Conservation (phyloP, 164 flowering plant species). For the Dillenia suffruticosa region DNA sequence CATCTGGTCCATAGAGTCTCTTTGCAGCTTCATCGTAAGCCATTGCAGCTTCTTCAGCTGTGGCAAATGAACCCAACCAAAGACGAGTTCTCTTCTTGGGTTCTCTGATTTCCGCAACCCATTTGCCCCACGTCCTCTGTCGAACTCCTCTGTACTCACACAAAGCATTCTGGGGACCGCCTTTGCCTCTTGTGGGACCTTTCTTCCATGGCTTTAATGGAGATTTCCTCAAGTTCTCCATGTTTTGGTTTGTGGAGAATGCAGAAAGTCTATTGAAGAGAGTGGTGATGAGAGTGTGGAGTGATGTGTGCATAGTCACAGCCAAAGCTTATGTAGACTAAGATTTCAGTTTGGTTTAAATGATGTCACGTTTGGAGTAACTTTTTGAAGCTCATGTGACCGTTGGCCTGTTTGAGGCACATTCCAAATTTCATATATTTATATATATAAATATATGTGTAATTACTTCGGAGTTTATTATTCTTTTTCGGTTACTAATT, state of each 20-base stretch:
- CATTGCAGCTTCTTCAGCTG: conserved; percentile 98
- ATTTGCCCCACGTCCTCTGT: conserved; percentile 98
- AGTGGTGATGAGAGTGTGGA: conserved; percentile 12
- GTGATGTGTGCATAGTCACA: conserved; percentile 32
- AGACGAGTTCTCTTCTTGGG: conserved; percentile 95
- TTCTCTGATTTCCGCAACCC: conserved; percentile 98
- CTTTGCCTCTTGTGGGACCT: conserved; percentile 95
- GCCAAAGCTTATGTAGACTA: conserved; percentile 33
- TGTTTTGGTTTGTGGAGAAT: conserved; percentile 11
- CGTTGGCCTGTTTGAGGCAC: conserved; percentile 27
- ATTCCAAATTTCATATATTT: no score
- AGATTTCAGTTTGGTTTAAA: conserved; percentile 45
- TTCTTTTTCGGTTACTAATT: no score
- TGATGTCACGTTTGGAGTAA: conserved; percentile 68
- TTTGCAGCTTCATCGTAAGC: conserved; percentile 96
- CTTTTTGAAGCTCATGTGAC: conserved; percentile 58
- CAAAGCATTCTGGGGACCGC: conserved; percentile 89
- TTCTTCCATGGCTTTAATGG: conserved; percentile 90
- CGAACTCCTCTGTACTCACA: conserved; percentile 92
- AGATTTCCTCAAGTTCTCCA: conserved; percentile 59
- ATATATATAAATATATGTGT: no score
- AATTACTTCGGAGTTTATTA: no score
- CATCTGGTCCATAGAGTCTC: conserved; percentile 85
- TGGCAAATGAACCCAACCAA: conserved; percentile 94
- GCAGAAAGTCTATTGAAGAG: conserved; percentile 6